phyloP scores from a whole-genome alignment of 257 asterid genomes.

The Paulownia fortunei region DNA sequence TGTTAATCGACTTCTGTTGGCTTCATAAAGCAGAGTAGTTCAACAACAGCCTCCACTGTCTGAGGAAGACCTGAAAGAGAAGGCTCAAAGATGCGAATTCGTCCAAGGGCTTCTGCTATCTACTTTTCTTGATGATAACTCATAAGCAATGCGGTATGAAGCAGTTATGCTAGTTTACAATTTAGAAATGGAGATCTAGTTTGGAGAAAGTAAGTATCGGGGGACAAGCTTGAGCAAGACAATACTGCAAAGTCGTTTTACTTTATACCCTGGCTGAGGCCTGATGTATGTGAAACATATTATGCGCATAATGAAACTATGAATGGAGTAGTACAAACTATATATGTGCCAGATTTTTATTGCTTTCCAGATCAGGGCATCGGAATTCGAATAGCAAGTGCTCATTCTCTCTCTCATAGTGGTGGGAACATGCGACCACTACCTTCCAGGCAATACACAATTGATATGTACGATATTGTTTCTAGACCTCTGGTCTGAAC shows the following conservation, averaged over 20 bases:
- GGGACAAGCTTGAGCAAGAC: conserved; percentile 22
- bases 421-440: too few relatives aligned
- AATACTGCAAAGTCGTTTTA: conserved; percentile 17
- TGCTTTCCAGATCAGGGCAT: not conserved
- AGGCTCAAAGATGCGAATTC: conserved; percentile 62
- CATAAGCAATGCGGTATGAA: conserved; percentile 32
- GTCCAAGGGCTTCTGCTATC: conserved; percentile 75
- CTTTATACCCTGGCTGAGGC: conserved; percentile 14
- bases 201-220: conserved; percentile 24
- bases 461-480: too few relatives aligned
- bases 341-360: not conserved
- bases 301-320: conserved; percentile 25
- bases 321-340: conserved; percentile 2
- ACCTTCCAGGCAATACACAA: too few relatives aligned
- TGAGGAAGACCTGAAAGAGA: conserved; percentile 75
- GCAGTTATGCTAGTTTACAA: not conserved
- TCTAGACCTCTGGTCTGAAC: too few relatives aligned
- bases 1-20: not conserved
- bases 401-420: not conserved
- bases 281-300: conserved; percentile 22
- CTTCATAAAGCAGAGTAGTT: conserved; percentile 35
- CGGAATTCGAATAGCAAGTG: not conserved
- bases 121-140: conserved; percentile 61
- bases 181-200: conserved; percentile 33
- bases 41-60: conserved; percentile 49